phyloP scores from a whole-genome alignment of 78 protist genomes.

The Paulinella micropora region DNA sequence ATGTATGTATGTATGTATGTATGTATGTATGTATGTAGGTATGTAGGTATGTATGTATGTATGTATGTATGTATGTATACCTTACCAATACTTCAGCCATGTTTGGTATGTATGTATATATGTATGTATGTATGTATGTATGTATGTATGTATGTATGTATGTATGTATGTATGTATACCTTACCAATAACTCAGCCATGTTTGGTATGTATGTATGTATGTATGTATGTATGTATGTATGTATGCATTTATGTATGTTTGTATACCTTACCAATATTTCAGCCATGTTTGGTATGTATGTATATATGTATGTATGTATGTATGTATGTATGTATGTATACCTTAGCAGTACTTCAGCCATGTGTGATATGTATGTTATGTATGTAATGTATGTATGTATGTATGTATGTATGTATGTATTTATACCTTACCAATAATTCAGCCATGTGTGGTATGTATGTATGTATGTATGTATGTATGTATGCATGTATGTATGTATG shows the following conservation, averaged over 20 bases:
- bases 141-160: neutral
- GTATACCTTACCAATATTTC: no score
- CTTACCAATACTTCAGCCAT: no score
- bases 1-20: neutral
- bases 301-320: neutral
- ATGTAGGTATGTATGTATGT: no score
- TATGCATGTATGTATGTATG: neutral
- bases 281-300: neutral
- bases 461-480: neutral
- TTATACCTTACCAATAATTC: no score
- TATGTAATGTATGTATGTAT: no score
- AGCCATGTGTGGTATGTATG: neutral
- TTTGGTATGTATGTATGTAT: neutral
- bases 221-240: neutral
- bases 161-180: no score
- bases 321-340: no score
- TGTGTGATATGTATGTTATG: neutral
- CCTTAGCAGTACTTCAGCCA: neutral
- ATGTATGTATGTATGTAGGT: no score
- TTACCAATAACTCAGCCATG: neutral
- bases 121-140: neutral
- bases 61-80: no score
- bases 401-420: no score
- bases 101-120: neutral
- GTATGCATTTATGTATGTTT: no score